Evolutionary conservation across 1,139 yeast genomes (phyloP).

Genomic region (Zygosaccharomyces sapae): DNA sequence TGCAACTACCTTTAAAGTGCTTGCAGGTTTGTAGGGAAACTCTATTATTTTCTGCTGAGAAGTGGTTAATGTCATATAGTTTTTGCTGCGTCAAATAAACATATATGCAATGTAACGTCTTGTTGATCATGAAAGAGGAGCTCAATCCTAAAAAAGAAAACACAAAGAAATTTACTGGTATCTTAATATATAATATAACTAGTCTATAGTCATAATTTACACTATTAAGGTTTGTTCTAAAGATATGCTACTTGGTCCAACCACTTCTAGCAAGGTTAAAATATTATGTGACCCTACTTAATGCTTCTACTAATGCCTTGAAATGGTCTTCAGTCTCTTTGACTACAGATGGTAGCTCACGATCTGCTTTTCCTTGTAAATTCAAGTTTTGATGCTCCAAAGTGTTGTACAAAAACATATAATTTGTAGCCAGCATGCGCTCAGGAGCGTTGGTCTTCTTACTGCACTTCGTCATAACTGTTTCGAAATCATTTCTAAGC

Average conservation of each 20-base stretch:
- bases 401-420: constrained; percentile 37
- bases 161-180: not conserved
- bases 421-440: constrained; percentile 72
- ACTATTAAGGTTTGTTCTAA: not conserved
- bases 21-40: constrained; percentile 38
- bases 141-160: too few relatives aligned
- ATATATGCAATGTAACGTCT: not conserved
- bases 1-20: constrained; percentile 51
- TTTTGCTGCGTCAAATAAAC: not conserved
- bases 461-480: constrained; percentile 64
- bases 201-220: not conserved
- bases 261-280: not conserved
- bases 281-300: constrained; percentile 20
- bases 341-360: constrained; percentile 23
- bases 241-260: not conserved
- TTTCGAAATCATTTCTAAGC: constrained; percentile 75
- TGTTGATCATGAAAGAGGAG: not conserved
- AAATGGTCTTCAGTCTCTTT: constrained; percentile 32
- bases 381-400: constrained; percentile 27
- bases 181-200: not conserved
- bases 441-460: constrained; percentile 55
- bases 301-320: constrained; percentile 30
- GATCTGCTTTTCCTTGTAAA: constrained; percentile 12
- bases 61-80: constrained; percentile 27
- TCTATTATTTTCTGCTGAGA: constrained; percentile 42